These are phyloP conservation scores for Pterulicium gracile DNA, from an alignment of 1,284 basidiomycete species.

Conservation along the genomic window DNA sequence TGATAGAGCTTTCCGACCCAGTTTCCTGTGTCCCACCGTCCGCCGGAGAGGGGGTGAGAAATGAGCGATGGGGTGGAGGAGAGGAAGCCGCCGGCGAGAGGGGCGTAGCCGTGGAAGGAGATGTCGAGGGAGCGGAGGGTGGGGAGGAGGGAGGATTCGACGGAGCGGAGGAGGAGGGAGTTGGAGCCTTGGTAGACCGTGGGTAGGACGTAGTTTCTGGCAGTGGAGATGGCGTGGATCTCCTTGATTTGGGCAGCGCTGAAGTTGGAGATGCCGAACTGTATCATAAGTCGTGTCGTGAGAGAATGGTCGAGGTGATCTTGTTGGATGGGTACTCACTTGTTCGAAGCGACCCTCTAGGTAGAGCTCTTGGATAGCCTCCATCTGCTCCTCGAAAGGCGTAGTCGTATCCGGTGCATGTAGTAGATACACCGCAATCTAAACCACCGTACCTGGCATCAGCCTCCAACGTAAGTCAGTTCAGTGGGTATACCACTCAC, in stretches of 20 bases:
- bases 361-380: neutral
- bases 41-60: neutral
- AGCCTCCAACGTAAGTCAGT: neutral
- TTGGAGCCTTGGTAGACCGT: neutral
- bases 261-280: conserved; percentile 1
- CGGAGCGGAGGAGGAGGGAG: neutral
- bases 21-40: neutral
- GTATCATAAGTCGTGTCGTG: neutral
- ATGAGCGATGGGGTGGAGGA: neutral
- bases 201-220: neutral
- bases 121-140: neutral
- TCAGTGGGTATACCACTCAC: too few relatives aligned
- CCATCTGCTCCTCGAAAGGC: neutral
- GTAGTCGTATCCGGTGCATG: neutral
- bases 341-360: neutral
- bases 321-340: neutral
- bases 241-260: neutral
- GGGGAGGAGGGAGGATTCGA: neutral
- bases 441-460: neutral
- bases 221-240: neutral
- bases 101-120: neutral
- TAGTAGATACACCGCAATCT: neutral
- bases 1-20: neutral
- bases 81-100: neutral
- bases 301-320: neutral